These are phyloP conservation scores for Coriolopsis trogii DNA, from an alignment of 1,284 basidiomycete genomes.

Conservation along the genomic window DNA sequence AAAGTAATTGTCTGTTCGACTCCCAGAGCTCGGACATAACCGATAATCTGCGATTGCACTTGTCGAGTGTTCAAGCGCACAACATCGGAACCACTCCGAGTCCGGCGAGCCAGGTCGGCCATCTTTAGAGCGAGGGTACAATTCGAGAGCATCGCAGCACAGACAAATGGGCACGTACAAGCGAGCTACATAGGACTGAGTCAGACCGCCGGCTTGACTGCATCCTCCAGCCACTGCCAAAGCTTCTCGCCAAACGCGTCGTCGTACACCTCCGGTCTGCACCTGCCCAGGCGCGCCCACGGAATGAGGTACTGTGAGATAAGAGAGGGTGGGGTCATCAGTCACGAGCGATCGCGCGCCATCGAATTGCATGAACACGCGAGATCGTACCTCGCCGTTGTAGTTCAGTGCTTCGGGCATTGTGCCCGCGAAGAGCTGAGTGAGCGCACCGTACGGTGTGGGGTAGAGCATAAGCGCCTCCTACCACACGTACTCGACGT, in stretches of 20 bases:
- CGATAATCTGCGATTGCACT: too few species aligned
- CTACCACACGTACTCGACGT: background rate
- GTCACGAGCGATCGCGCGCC: background rate
- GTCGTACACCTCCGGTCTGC: constrained; percentile 37
- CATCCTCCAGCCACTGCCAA: constrained; percentile 47
- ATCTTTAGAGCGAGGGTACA: too few species aligned
- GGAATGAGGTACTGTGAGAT: constrained; percentile 45
- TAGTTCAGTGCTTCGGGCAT: constrained; percentile 27
- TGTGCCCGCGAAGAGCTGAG: constrained; percentile 30
- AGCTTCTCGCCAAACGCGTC: constrained; percentile 38
- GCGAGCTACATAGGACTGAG: too few species aligned
- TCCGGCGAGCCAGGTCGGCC: too few species aligned
- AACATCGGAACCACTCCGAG: too few species aligned
- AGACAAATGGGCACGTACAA: too few species aligned
- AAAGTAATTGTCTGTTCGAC: too few species aligned
- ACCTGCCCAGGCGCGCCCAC: constrained; percentile 45
- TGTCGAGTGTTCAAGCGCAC: too few species aligned
- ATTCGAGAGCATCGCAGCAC: too few species aligned
- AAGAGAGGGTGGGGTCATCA: background rate
- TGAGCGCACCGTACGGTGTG: constrained; percentile 27
- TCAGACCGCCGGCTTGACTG: constrained; percentile 35
- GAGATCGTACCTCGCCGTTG: constrained; percentile 30
- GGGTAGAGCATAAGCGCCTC: constrained; percentile 17
- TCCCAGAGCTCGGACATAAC: too few species aligned
- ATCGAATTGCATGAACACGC: too few species aligned